These are phyloP conservation scores for Quambalaria eucalypti DNA, from an alignment of 1,284 basidiomycete genomes.

Conservation along the genomic window DNA sequence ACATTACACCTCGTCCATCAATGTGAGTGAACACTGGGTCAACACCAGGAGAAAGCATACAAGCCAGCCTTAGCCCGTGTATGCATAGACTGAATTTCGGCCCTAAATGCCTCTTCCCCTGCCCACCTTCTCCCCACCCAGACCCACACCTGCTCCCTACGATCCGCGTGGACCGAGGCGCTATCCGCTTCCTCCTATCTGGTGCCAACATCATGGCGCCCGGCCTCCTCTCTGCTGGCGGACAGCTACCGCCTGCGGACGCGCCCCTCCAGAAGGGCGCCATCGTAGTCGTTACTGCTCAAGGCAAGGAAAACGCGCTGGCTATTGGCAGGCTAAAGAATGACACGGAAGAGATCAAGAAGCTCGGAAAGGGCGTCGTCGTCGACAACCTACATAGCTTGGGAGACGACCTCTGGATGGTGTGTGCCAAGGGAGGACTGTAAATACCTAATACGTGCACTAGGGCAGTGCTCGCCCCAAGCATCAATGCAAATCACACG, in stretches of 20 bases:
- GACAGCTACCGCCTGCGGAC: slow-evolving; percentile 69
- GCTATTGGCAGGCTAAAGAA: slow-evolving; percentile 79
- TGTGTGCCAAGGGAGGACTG: slow-evolving; percentile 23
- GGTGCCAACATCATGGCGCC: slow-evolving; percentile 57
- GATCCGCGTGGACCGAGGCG: slow-evolving; percentile 87
- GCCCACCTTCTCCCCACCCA: slow-evolving; percentile 5
- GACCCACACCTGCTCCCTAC: slow-evolving; percentile 78
- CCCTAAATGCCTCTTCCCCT: neutral
- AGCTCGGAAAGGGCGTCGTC: slow-evolving; percentile 78
- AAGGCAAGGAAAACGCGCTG: slow-evolving; percentile 90
- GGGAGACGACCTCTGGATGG: slow-evolving; percentile 52
- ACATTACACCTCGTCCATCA: slow-evolving; percentile 80
- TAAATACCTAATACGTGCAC: neutral
- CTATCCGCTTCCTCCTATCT: slow-evolving; percentile 89
- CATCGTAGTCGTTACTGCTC: slow-evolving; percentile 78
- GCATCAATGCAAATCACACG: neutral
- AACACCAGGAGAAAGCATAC: neutral
- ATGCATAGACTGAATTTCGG: neutral
- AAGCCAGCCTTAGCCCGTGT: neutral
- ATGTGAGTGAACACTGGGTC: slow-evolving; percentile 47
- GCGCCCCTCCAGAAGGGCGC: slow-evolving; percentile 60
- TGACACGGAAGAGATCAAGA: slow-evolving; percentile 77
- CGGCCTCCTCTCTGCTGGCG: slow-evolving; percentile 84
- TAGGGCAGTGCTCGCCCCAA: neutral
- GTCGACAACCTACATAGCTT: slow-evolving; percentile 77